phyloP scores from a whole-genome alignment of 768 basidiomycete genomes.

The Phaeolepiota aurea region DNA sequence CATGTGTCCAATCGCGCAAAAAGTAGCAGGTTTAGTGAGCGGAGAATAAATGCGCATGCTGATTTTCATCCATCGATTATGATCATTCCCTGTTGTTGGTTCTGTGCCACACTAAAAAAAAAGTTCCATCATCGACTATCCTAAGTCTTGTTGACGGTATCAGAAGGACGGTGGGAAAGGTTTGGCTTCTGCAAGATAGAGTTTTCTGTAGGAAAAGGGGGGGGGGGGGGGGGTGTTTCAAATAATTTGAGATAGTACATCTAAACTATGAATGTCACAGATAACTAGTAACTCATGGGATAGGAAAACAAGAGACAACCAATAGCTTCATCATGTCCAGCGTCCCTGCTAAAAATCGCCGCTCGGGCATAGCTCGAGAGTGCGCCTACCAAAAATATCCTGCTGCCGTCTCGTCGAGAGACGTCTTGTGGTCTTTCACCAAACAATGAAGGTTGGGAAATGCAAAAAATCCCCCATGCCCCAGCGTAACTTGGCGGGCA shows the following conservation, averaged over 20 bases:
- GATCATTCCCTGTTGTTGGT: background rate
- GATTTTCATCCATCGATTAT: slow-evolving; percentile 3
- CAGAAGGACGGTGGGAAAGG: too few species aligned
- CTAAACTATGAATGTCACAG: slow-evolving; percentile 1
- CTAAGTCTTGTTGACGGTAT: too few species aligned
- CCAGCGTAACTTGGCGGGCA: background rate
- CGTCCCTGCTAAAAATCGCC: background rate
- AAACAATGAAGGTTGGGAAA: background rate
- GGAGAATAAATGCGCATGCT: background rate
- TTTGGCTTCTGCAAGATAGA: too few species aligned
- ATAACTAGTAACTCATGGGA: background rate
- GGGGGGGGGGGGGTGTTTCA: too few species aligned
- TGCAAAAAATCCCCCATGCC: background rate
- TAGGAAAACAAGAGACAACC: background rate
- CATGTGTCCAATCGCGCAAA: too few species aligned
- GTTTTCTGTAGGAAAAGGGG: too few species aligned
- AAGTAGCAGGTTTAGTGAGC: background rate
- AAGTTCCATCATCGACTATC: background rate
- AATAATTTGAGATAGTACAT: slow-evolving; percentile 1
- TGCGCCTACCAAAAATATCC: background rate
- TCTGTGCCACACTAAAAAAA: background rate
- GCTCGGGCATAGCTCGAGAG: background rate
- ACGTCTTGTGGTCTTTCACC: slow-evolving; percentile 1
- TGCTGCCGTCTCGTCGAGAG: slow-evolving; percentile 12
- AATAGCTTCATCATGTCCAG: background rate